phyloP scores from a whole-genome alignment of 1,139 yeast genomes.

The Debaryomyces sp. region DNA sequence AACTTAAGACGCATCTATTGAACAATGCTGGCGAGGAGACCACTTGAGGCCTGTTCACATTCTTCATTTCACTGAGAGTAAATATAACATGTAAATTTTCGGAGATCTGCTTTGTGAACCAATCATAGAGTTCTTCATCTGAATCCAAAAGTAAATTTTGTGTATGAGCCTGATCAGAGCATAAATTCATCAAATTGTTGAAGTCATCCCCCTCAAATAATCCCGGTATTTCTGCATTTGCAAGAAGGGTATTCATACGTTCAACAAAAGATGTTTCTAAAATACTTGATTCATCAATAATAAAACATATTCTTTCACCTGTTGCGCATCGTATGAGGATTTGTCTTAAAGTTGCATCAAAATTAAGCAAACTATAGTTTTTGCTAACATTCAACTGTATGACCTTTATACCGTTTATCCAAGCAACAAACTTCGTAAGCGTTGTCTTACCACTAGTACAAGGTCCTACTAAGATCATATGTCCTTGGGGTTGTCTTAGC shows the following conservation, averaged over 20 bases:
- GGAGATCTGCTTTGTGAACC: constrained; percentile 75
- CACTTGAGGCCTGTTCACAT: constrained; percentile 38
- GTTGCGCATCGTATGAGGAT: constrained; percentile 49
- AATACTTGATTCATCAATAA: constrained; percentile 81
- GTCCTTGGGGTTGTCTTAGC: constrained; percentile 85
- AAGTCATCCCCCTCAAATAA: constrained; percentile 79
- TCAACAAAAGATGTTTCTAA: constrained; percentile 81
- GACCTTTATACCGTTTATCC: constrained; percentile 81
- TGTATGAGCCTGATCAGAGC: constrained; percentile 60
- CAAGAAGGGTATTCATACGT: constrained; percentile 87
- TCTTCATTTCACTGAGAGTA: constrained; percentile 63
- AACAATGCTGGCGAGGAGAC: constrained; percentile 87
- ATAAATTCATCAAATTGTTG: constrained; percentile 52
- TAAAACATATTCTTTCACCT: constrained; percentile 69
- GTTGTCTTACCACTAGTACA: constrained; percentile 84
- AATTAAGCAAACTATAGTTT: constrained; percentile 60
- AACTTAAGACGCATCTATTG: constrained; percentile 85
- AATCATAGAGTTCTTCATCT: constrained; percentile 69
- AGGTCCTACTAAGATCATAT: constrained; percentile 84
- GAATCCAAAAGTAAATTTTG: constrained; percentile 69
- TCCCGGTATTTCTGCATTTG: constrained; percentile 93
- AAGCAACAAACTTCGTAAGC: constrained; percentile 77
- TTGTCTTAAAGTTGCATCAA: constrained; percentile 64
- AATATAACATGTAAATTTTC: constrained; percentile 81
- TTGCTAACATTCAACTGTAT: constrained; percentile 61